phyloP scores from a whole-genome alignment of 2,329 filamentous ascomycete species.

The Fusarium chuoi region DNA sequence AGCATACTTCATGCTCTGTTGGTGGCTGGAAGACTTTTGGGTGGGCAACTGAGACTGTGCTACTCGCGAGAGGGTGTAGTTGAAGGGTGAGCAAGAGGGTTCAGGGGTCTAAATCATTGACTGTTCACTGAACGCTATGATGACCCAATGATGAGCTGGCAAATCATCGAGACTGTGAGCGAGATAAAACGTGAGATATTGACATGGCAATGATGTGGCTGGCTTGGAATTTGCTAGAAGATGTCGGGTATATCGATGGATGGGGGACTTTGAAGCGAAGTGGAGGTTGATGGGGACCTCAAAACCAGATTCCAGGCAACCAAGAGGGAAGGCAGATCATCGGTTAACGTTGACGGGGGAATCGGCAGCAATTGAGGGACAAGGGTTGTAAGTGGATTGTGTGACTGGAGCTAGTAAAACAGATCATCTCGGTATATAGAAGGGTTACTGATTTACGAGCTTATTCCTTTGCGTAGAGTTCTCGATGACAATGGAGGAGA shows the following conservation, averaged over 20 bases:
- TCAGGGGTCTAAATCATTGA: slow-evolving; percentile 11
- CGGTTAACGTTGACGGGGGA: background rate
- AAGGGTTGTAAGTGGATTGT: slow-evolving; percentile 1
- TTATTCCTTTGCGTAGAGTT: background rate
- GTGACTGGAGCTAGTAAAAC: background rate
- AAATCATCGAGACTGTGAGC: background rate
- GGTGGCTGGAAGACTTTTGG: background rate
- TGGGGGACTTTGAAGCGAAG: background rate
- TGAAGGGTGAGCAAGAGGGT: slow-evolving; percentile 5
- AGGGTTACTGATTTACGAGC: background rate
- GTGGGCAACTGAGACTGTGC: slow-evolving; percentile 22
- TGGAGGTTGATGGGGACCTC: slow-evolving; percentile 14
- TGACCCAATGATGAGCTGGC: slow-evolving; percentile 15
- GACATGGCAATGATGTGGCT: slow-evolving; percentile 5
- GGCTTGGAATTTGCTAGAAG: slow-evolving; percentile 21
- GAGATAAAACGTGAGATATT: slow-evolving; percentile 15
- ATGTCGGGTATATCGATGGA: background rate
- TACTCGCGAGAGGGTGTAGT: slow-evolving; percentile 16
- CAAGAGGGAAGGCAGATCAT: background rate
- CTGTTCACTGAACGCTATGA: slow-evolving; percentile 14
- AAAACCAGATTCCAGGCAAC: slow-evolving; percentile 13
- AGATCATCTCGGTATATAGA: background rate
- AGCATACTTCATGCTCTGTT: background rate
- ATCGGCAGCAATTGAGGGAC: background rate
- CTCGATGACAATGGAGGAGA: background rate